Evolutionary conservation across 257 asterid genomes (phyloP), one percentile per base, ranked within the genome.

Genomic region (Thymus mandschuricus): DNA sequence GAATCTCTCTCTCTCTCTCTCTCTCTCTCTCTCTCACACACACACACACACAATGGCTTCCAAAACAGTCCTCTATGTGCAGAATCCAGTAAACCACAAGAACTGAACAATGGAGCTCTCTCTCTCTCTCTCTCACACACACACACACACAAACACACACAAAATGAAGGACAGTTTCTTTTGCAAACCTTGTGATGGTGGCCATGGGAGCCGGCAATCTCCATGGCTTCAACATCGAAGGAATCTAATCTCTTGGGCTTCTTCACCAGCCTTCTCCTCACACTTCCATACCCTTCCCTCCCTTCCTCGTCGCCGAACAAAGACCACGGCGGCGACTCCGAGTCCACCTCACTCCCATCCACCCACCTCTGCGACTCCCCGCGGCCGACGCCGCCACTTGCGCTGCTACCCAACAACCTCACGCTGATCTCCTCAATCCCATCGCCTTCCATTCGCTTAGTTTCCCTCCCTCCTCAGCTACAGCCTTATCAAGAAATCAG

Each of bases 301-400:
- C 49, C 76, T 55, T 69, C 88, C 13, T 78, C 88, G 15, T 79
- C 89, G 1, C 66, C 87, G 1, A 10, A 74, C 70, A 78, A 72
- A 28, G 86, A 75, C 90, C 86, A 84, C 10, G 88, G 79, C 8
- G 89, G 82, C 3, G 91, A 69, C 58, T 92, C 96, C 0, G 95
- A 84, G 64, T 86, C 92, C 81, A 88, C 95, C 54, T 91, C 99
- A 78, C 93, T 91, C n/a, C 99, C 99, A 80, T 95, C 97, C 59
- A 95, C 99, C 99, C 99, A 94, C 82, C 96, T 79, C 33, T 75
- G 76, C 13, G 91, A 80, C 73, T 81, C 92, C 68, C 80, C 84
- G 1, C 85, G 82, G 30, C 80, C 86, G 3, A 80, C 84, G 30
- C 80, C 86, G 3, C 81, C 38, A 30, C 80, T 68, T 60, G 58